Evolutionary conservation across 306 rosid species (phyloP).

Genomic region (Quercus berberidifolia): DNA sequence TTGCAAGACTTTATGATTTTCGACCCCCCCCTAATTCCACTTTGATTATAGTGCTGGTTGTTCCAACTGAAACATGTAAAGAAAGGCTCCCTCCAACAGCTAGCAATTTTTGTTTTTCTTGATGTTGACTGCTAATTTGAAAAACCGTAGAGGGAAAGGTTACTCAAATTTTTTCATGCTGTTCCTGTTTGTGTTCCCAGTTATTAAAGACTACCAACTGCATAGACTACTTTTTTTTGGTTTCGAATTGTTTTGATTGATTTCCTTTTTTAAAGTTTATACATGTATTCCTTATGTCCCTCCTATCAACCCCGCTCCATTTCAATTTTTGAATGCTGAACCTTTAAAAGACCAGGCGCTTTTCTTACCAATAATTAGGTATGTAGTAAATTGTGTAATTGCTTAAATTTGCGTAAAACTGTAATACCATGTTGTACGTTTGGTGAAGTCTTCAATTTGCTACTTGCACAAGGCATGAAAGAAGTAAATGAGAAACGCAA

Average conservation of each 20-base stretch:
- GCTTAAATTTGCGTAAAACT: background rate
- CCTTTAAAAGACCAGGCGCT: background rate
- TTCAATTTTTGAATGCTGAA: constrained; percentile 30
- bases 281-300: background rate
- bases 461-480: constrained; percentile 4
- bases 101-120: background rate
- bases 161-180: constrained; percentile 7
- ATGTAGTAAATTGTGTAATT: background rate
- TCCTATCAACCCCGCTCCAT: background rate
- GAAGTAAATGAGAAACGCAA: background rate
- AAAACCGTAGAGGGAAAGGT: constrained; percentile 45
- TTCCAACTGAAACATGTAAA: constrained; percentile 37
- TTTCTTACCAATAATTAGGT: background rate
- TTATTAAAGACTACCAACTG: constrained; percentile 29
- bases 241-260: constrained; percentile 5
- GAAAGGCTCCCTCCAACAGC: constrained; percentile 34
- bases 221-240: constrained; percentile 27
- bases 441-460: background rate
- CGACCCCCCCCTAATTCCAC: constrained; percentile 10
- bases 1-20: constrained; percentile 39
- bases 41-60: constrained; percentile 39
- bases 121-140: constrained; percentile 40
- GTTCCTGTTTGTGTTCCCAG: constrained; percentile 4
- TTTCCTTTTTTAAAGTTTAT: constrained; percentile 8
- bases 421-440: background rate